Evolutionary conservation across 805 yeast species (phyloP).

Genomic region (Ogataea salicorniae): DNA sequence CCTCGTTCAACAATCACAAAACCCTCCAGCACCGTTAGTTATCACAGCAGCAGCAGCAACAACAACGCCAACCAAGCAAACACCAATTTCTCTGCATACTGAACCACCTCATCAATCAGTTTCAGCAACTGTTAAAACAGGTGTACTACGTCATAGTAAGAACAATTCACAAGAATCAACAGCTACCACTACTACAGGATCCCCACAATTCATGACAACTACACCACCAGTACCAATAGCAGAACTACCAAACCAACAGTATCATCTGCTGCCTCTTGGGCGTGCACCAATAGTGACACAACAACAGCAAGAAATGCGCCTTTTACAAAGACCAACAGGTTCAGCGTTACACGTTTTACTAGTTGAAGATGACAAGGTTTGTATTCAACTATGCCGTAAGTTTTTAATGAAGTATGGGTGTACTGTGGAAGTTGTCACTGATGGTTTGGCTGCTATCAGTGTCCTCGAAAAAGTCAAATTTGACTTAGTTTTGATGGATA

Average conservation of each 20-base stretch:
- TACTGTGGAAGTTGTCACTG: slow-evolving; percentile 86
- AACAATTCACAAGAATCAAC: slow-evolving; percentile 3
- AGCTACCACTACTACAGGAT: slow-evolving; percentile 4
- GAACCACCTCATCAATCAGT: neutral
- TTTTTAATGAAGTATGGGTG: slow-evolving; percentile 86
- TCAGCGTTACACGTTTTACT: slow-evolving; percentile 59
- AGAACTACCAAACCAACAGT: slow-evolving; percentile 5
- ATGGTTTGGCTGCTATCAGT: slow-evolving; percentile 84
- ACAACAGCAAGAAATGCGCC: slow-evolving; percentile 16
- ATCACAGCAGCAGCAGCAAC: no score
- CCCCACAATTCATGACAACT: slow-evolving; percentile 8
- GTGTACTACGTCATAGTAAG: slow-evolving; percentile 3
- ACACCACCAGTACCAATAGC: slow-evolving; percentile 2
- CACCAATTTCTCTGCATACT: no score
- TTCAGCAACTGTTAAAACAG: neutral
- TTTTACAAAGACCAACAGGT: slow-evolving; percentile 28
- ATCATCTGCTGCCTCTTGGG: neutral
- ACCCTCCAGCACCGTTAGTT: no score
- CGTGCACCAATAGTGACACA: slow-evolving; percentile 5
- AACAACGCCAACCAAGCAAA: no score
- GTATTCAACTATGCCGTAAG: slow-evolving; percentile 77
- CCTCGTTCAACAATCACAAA: no score
- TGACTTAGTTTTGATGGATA: slow-evolving; percentile 80
- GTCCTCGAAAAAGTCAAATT: slow-evolving; percentile 66
- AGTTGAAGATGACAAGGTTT: slow-evolving; percentile 78